Conservation (phyloP, 106 monocot species). For the Phalaenopsis aphrodite region DNA sequence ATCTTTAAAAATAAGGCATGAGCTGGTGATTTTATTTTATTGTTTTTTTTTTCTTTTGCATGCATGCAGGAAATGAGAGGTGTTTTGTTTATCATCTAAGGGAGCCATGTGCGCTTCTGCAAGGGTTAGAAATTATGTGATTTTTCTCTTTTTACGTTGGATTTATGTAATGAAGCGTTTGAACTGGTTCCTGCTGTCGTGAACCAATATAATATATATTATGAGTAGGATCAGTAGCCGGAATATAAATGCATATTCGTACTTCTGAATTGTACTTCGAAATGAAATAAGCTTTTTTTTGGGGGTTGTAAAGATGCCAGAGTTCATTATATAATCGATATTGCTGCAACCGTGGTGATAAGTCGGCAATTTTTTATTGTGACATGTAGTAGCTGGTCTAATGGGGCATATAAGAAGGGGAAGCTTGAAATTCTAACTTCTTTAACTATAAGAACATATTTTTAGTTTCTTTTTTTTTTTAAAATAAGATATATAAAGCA, state of each 20-base stretch:
- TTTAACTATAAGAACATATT: too few relatives aligned
- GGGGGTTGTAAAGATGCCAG: not conserved
- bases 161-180: not conserved
- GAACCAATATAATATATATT: not conserved
- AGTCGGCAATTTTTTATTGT: too few relatives aligned
- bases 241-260: not conserved
- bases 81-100: not conserved
- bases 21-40: not conserved
- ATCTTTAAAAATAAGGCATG: constrained; percentile 1
- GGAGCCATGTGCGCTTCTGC: not conserved
- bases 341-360: too few relatives aligned
- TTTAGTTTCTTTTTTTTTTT: too few relatives aligned
- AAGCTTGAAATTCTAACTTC: too few relatives aligned
- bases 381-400: too few relatives aligned
- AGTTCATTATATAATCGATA: not conserved
- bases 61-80: not conserved
- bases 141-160: not conserved
- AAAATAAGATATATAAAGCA: too few relatives aligned
- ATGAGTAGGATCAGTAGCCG: not conserved
- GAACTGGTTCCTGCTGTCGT: not conserved
- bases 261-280: not conserved
- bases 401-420: too few relatives aligned
- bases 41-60: not conserved
- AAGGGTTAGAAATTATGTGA: not conserved
- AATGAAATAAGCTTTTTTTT: not conserved